These are phyloP conservation scores for Nepenthes mirabilis DNA, from an alignment of 148 eudicot species.

Conservation along the genomic window DNA sequence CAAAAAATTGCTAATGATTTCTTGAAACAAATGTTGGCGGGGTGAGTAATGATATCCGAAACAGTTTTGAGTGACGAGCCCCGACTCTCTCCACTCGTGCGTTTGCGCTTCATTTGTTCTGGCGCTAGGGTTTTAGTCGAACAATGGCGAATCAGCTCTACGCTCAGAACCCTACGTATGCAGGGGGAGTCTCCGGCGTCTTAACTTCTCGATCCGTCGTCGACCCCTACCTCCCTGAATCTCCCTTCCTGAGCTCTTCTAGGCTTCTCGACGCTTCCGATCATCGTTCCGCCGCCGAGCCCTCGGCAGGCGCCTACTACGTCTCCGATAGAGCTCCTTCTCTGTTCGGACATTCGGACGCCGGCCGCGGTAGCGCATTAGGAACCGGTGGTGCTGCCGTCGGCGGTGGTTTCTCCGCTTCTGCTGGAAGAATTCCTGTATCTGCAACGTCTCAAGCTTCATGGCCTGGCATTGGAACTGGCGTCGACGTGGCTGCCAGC, in stretches of 20 bases:
- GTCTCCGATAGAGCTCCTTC: not conserved
- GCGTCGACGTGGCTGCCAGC: conserved; percentile 10
- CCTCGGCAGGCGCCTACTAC: not conserved
- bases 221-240: conserved; percentile 17
- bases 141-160: conserved; percentile 16
- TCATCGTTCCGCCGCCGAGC: not conserved
- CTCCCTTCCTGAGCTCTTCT: conserved; percentile 15
- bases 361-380: conserved; percentile 4
- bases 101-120: no score
- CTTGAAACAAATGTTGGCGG: no score
- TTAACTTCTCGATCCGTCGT: conserved; percentile 23
- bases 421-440: conserved; percentile 5
- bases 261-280: conserved; percentile 17
- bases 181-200: conserved; percentile 5
- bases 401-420: conserved; percentile 8
- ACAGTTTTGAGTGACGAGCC: no score
- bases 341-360: conserved; percentile 11
- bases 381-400: conserved; percentile 7
- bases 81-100: no score
- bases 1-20: no score
- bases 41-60: no score
- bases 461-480: not conserved
- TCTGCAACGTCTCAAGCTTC: not conserved
- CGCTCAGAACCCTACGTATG: conserved; percentile 1
- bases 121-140: not conserved